Evolutionary conservation across 441 rosid species (phyloP), one percentile per base, ranked within the genome.

Genomic region (Bocquillonia castaneifolia): DNA sequence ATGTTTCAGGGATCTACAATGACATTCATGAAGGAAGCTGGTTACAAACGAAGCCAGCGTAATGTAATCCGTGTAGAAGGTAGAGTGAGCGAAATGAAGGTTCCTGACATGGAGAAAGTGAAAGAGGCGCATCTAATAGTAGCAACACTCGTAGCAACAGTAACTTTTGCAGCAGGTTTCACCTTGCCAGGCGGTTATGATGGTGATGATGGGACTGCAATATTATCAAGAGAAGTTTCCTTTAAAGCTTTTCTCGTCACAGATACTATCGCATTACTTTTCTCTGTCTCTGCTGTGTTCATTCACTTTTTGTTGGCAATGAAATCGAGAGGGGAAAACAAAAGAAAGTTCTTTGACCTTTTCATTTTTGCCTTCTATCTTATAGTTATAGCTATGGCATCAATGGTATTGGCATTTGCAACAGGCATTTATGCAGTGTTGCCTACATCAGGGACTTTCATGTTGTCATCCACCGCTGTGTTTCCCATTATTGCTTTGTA

Each of bases 261-360:
- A 0, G 75, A 78, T 29, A 23, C 45, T 5, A 5, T 40, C 0
- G 71, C 80, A 10, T 53, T 78, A 66, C 3, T 45, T 26, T 44
- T 66, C 59, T 72, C 82, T 1, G 28, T 48, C 0, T 63, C 72
- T 32, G 68, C 77, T 15, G 71, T 75, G 20, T 53, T 72, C 14
- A 23, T 72, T 20, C 64, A 76, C 39, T 25, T 65, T 8, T 2
- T 44, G 1, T 42, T 22, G 10, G 45, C 53, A 4, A 64, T 72
- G 22, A n/a, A n/a, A n/a, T n/a, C n/a, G n/a, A n/a, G n/a, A n/a
- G 32, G 48, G 6, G 31, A 22, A 15, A 20, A 53, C 10, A 0
- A 10, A 55, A 2, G 3, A 20, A 1, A 3, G 20, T 1, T n/a
- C 45, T 23, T 17, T 17, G 17, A 29, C 40, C 1, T 18, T 1